Conservation (phyloP, 2,329 filamentous ascomycete species). For the Ilyonectria destructans region DNA sequence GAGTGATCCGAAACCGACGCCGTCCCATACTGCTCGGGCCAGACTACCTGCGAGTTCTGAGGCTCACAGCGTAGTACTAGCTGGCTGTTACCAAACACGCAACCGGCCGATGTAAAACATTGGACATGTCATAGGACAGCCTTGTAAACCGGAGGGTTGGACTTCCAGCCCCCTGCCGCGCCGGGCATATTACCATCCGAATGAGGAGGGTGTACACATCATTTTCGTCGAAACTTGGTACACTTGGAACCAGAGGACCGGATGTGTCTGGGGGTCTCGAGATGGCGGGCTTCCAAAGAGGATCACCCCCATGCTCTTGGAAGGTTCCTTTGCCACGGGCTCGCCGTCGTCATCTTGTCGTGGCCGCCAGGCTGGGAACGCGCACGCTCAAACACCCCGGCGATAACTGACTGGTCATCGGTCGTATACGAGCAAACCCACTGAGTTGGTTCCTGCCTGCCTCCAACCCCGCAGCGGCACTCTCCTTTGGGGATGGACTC, state of each 20-base stretch:
- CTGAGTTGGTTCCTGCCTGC: conserved; percentile 13
- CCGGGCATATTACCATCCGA: conserved; percentile 21
- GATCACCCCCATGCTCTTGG: conserved; percentile 5
- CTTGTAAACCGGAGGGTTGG: conserved; percentile 10
- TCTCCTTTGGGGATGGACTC: conserved; percentile 2
- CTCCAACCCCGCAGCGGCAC: conserved; percentile 21
- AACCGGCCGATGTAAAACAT: conserved; percentile 2
- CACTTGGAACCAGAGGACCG: not conserved
- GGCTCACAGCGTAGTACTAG: conserved; percentile 7
- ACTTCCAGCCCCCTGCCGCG: conserved; percentile 4
- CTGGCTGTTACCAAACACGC: not conserved
- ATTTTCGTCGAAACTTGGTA: not conserved
- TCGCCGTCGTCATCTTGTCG: conserved; percentile 20
- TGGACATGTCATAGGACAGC: conserved; percentile 5
- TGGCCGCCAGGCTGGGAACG: conserved; percentile 9
- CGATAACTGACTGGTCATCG: conserved; percentile 28
- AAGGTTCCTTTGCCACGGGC: conserved; percentile 13
- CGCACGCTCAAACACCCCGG: conserved; percentile 8
- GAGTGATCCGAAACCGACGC: conserved; percentile 3
- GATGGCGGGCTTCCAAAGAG: conserved; percentile 18
- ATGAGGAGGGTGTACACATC: conserved; percentile 4
- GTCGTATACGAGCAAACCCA: conserved; percentile 24
- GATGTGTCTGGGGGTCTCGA: conserved; percentile 18
- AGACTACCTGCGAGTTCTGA: conserved; percentile 4
- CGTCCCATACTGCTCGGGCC: conserved; percentile 5